Evolutionary conservation across 73 alveolate genomes (phyloP).

Genomic region (Paramecium primaurelia): DNA sequence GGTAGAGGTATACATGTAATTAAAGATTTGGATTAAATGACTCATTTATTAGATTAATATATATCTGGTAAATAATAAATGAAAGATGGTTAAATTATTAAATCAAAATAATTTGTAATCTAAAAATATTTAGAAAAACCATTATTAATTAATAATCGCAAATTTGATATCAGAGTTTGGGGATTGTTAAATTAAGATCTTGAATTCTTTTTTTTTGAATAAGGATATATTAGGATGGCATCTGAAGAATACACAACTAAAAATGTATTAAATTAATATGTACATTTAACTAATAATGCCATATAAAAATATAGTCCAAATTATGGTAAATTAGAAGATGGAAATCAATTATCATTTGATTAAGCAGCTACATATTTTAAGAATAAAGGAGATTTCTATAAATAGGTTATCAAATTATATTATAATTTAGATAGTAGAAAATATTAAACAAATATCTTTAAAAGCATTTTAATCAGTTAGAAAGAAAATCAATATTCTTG

Average conservation of each 20-base stretch:
- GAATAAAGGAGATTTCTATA: slow-evolving; percentile 23
- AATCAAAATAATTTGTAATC: slow-evolving; percentile 59
- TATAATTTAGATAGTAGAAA: slow-evolving; percentile 9
- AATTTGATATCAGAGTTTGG: slow-evolving; percentile 89
- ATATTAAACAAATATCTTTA: slow-evolving; percentile 47
- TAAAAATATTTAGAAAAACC: slow-evolving; percentile 85
- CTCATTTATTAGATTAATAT: background rate
- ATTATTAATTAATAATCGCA: slow-evolving; percentile 72
- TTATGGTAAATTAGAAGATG: slow-evolving; percentile 86
- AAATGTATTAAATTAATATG: slow-evolving; percentile 67
- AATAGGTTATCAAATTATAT: background rate
- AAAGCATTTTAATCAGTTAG: slow-evolving; percentile 63
- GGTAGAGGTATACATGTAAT: slow-evolving; percentile 58
- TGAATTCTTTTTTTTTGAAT: slow-evolving; percentile 71
- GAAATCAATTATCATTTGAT: slow-evolving; percentile 78
- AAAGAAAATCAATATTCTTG: slow-evolving; percentile 67
- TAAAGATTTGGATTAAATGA: slow-evolving; percentile 26
- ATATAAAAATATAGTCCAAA: slow-evolving; percentile 70
- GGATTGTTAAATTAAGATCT: slow-evolving; percentile 73
- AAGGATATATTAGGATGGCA: slow-evolving; percentile 83
- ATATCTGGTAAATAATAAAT: background rate
- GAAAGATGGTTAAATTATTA: background rate
- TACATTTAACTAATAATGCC: slow-evolving; percentile 86
- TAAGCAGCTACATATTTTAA: slow-evolving; percentile 64
- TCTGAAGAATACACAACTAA: slow-evolving; percentile 63